Evolutionary conservation across 176 grass and related monocot genomes (phyloP).

Genomic region (Oryza glumipatula): DNA sequence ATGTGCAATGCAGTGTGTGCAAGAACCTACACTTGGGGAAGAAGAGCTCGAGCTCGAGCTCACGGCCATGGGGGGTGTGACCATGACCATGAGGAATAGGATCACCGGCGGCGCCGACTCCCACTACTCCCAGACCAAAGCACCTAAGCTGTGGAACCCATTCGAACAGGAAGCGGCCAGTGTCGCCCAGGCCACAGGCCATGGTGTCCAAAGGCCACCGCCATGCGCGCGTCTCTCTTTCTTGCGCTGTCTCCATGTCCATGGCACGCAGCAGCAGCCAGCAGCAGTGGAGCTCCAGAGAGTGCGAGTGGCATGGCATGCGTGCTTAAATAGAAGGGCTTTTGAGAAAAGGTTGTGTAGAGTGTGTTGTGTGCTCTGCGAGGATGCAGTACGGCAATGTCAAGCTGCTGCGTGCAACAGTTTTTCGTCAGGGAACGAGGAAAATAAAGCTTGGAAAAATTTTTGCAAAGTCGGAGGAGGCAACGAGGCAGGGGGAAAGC

Average conservation of each 20-base stretch:
- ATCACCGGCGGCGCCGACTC: conserved; percentile 6
- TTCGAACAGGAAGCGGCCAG: conserved; percentile 34
- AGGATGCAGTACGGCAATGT: conserved; percentile 51
- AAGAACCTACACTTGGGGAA: conserved; percentile 43
- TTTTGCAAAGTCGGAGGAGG: conserved; percentile 53
- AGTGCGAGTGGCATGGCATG: conserved; percentile 30
- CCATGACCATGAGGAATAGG: neutral
- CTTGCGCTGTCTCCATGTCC: conserved; percentile 34
- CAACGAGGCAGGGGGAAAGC: conserved; percentile 43
- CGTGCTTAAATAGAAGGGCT: conserved; percentile 62
- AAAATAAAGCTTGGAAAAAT: conserved; percentile 47
- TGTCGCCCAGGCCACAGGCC: conserved; percentile 37
- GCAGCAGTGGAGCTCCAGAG: conserved; percentile 11
- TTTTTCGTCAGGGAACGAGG: conserved; percentile 42
- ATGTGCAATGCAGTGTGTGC: neutral
- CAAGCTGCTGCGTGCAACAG: conserved; percentile 38
- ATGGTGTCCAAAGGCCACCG: conserved; percentile 54
- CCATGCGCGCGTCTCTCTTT: conserved; percentile 38
- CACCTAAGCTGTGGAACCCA: conserved; percentile 49
- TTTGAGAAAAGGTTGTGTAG: conserved; percentile 45
- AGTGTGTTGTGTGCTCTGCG: conserved; percentile 1
- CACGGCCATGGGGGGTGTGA: neutral
- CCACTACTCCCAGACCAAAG: conserved; percentile 35
- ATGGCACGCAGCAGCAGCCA: neutral
- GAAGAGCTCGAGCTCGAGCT: conserved; percentile 40